Evolutionary conservation across 768 basidiomycete species (phyloP).

Genomic region (Tylopilus subfusipes): DNA sequence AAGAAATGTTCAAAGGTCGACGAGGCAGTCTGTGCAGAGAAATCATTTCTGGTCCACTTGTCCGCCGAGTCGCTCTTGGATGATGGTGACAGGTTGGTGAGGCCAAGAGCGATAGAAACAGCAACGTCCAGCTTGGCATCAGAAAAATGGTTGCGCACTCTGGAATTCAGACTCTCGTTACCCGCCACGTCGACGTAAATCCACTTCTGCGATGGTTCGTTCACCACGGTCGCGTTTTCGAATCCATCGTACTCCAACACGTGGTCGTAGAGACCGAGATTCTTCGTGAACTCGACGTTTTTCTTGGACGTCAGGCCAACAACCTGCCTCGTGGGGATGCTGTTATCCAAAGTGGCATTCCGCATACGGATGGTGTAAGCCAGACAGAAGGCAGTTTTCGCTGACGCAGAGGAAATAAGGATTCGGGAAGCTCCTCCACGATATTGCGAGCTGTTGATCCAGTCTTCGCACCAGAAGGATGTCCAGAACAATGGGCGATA

Average conservation of each 20-base stretch:
- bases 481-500: conserved; percentile 76
- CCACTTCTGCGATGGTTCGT: conserved; percentile 38
- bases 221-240: conserved; percentile 29
- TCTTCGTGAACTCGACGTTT: conserved; percentile 53
- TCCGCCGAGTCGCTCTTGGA: conserved; percentile 30
- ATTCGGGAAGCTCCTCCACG: conserved; percentile 44
- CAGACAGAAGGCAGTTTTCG: conserved; percentile 69
- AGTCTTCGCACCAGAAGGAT: conserved; percentile 73
- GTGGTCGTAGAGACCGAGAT: conserved; percentile 53
- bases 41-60: conserved; percentile 40
- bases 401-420: conserved; percentile 66
- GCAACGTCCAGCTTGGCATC: conserved; percentile 27
- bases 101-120: conserved; percentile 47
- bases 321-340: conserved; percentile 31
- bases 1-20: conserved; percentile 52
- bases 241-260: conserved; percentile 55
- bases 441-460: conserved; percentile 52
- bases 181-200: conserved; percentile 66
- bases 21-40: conserved; percentile 12
- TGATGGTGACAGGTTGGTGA: conserved; percentile 54
- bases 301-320: conserved; percentile 59
- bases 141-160: conserved; percentile 40
- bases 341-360: conserved; percentile 6
- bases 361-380: conserved; percentile 58
- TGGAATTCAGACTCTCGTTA: conserved; percentile 46